Evolutionary conservation across 371 early-diverging fungal species (phyloP), one percentile per base, ranked within the genome.

Genomic region (Dinochytrium kinnereticum): DNA sequence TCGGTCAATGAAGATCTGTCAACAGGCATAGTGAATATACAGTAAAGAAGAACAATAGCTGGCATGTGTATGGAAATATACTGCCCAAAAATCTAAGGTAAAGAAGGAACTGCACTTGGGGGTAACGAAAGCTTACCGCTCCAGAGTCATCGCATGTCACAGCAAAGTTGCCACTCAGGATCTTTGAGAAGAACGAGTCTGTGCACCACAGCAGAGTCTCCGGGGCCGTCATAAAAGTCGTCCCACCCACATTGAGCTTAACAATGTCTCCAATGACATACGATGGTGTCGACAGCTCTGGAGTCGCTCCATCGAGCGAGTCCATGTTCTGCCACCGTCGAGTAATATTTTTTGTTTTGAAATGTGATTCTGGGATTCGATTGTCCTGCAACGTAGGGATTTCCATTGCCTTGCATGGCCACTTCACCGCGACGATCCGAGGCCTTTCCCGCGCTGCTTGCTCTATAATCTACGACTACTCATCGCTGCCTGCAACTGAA

Each of bases 1-100:
- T 24, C 55, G 10, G 26, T 53, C 55, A 26, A 53, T 53, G 55
- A 53, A 53, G 10, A 53, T 53, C 55, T 53, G 26, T 53, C 44
- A 7, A 44, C 19, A 19, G 44, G 55, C 55, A 13, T 53, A 5
- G 5, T 5, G 55, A 53, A 53, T 13, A 53, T 21, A 53, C 5
- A 26, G 24, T 53, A 53, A 7, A 44, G 44, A 44, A 44, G 44
- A 44, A n/a, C n/a, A n/a, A n/a, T n/a, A n/a, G n/a, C n/a, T n/a
- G n/a, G n/a, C n/a, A n/a, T n/a, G n/a, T n/a, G n/a, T n/a, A n/a
- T n/a, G n/a, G n/a, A n/a, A n/a, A n/a, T n/a, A n/a, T n/a, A n/a
- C n/a, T n/a, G n/a, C n/a, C n/a, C n/a, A n/a, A n/a, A n/a, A n/a
- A n/a, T n/a, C n/a, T n/a, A n/a, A n/a, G n/a, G n/a, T n/a, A n/a